phyloP scores from a whole-genome alignment of 2,329 filamentous ascomycete genomes.

The Eutypella sp. region DNA sequence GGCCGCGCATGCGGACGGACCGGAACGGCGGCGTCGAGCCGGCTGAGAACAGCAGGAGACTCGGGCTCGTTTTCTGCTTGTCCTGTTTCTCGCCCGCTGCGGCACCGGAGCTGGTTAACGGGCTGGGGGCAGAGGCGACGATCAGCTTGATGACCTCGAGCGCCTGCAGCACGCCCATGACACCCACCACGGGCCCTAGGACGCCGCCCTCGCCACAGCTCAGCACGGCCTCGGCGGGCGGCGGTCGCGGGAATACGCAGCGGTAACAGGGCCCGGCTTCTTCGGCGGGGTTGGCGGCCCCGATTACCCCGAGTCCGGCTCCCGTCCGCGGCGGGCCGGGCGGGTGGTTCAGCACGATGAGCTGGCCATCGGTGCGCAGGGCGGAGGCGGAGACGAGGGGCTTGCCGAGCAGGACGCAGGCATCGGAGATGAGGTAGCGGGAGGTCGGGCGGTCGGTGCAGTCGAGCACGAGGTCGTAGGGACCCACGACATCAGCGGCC shows the following conservation, averaged over 20 bases:
- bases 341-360: conserved; percentile 83
- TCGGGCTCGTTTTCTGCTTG: conserved; percentile 21
- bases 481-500: conserved; percentile 58
- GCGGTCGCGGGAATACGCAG: conserved; percentile 85
- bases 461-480: conserved; percentile 83
- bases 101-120: conserved; percentile 9
- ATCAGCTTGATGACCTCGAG: conserved; percentile 86
- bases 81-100: conserved; percentile 9
- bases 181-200: conserved; percentile 83
- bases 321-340: too few relatives aligned
- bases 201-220: conserved; percentile 93
- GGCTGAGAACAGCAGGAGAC: conserved; percentile 45
- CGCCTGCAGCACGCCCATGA: conserved; percentile 90
- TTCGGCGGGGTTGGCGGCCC: too few relatives aligned
- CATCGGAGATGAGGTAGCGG: conserved; percentile 88
- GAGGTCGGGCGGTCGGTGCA: conserved; percentile 92
- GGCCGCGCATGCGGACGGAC: conserved; percentile 66
- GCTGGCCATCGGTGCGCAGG: conserved; percentile 80
- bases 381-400: conserved; percentile 87
- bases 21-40: conserved; percentile 54
- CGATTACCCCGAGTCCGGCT: too few relatives aligned
- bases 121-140: conserved; percentile 26
- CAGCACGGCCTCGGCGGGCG: conserved; percentile 74
- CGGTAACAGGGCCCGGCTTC: conserved; percentile 82
- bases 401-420: conserved; percentile 73